Conservation (phyloP, 768 basidiomycete genomes). For the Leccinum variicolor region DNA sequence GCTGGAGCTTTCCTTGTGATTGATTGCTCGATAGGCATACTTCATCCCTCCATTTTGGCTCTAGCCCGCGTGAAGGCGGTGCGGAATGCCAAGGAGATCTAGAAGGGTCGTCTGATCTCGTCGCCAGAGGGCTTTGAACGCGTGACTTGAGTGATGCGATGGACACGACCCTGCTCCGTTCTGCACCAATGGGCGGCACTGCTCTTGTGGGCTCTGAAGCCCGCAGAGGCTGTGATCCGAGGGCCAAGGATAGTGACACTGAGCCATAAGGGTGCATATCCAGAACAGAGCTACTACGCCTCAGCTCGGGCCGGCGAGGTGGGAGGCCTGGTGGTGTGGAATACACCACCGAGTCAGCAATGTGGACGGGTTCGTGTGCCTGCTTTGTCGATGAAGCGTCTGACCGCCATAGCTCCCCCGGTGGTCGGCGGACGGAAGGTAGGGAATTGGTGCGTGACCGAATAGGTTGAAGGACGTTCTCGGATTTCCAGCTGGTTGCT, state of each 20-base stretch:
- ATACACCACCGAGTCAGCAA: neutral
- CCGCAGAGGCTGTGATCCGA: conserved; percentile 25
- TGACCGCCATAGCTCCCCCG: conserved; percentile 20
- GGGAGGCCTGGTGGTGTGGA: conserved; percentile 22
- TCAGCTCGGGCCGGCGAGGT: conserved; percentile 8
- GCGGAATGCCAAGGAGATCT: conserved; percentile 9
- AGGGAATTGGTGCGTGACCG: conserved; percentile 10
- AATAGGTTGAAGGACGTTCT: conserved; percentile 17
- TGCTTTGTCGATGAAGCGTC: conserved; percentile 6
- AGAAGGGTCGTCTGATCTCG: neutral
- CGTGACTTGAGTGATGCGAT: conserved; percentile 12
- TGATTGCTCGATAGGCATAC: neutral
- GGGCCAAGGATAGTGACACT: conserved; percentile 21
- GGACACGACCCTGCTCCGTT: conserved; percentile 24
- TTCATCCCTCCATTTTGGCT: conserved; percentile 4
- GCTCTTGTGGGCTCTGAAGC: conserved; percentile 19
- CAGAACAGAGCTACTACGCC: conserved; percentile 5
- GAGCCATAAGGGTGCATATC: conserved; percentile 10
- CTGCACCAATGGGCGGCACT: conserved; percentile 29
- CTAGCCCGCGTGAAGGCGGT: conserved; percentile 2
- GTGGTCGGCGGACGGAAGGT: conserved; percentile 17
- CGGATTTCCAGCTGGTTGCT: conserved; percentile 18
- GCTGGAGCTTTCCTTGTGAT: neutral
- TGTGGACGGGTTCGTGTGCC: neutral
- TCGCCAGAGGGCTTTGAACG: neutral